These are phyloP conservation scores for Fusarium torulosum DNA, from an alignment of 2,329 filamentous ascomycete species.

Conservation along the genomic window DNA sequence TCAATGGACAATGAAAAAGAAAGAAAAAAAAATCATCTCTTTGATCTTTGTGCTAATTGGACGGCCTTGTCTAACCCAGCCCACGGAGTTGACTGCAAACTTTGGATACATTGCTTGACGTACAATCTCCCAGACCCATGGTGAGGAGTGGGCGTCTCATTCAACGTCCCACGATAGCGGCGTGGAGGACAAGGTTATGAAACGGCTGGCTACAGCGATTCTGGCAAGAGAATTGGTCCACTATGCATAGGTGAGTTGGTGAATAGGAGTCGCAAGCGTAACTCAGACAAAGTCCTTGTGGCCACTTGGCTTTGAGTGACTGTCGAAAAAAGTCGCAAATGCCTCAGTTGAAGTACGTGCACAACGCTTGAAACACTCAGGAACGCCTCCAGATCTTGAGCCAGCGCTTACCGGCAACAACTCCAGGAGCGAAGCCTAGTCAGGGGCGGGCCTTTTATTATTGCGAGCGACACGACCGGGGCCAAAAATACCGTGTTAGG, in stretches of 20 bases:
- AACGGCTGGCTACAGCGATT: slow-evolving; percentile 37
- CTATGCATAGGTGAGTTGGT: slow-evolving; percentile 21
- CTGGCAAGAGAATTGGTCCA: slow-evolving; percentile 32
- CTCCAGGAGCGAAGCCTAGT: slow-evolving; percentile 14
- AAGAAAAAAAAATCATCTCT: neutral
- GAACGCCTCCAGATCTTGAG: slow-evolving; percentile 12
- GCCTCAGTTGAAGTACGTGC: slow-evolving; percentile 27
- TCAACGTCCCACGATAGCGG: slow-evolving; percentile 34
- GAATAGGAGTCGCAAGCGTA: neutral
- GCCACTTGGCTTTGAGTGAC: slow-evolving; percentile 9
- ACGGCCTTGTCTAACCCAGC: slow-evolving; percentile 6
- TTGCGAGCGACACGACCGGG: slow-evolving; percentile 32
- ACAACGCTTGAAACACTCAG: slow-evolving; percentile 9
- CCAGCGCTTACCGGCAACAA: slow-evolving; percentile 10
- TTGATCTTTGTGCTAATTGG: slow-evolving; percentile 10
- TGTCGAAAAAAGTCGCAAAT: slow-evolving; percentile 5
- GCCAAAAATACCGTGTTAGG: neutral
- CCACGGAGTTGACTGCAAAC: slow-evolving; percentile 11
- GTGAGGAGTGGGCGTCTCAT: slow-evolving; percentile 30
- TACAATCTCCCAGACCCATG: slow-evolving; percentile 44
- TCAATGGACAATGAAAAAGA: slow-evolving; percentile 7
- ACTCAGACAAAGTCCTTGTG: slow-evolving; percentile 5
- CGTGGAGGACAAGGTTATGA: slow-evolving; percentile 40
- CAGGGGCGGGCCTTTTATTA: slow-evolving; percentile 27
- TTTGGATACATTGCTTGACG: slow-evolving; percentile 33